Evolutionary conservation across 495 filamentous ascomycete species (phyloP).

Genomic region (Lophium mytilinum): DNA sequence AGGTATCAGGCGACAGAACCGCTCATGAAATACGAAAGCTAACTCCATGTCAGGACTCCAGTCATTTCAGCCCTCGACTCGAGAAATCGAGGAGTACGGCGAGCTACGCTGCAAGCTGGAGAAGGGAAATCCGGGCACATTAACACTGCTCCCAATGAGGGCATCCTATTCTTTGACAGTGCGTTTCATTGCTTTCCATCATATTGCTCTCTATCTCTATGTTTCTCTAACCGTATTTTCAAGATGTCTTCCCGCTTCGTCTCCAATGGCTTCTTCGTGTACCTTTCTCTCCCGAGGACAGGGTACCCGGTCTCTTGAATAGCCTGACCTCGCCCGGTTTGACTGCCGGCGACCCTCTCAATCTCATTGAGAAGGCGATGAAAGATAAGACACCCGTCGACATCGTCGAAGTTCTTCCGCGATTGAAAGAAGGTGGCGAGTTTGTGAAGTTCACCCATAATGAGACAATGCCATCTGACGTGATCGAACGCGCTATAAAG

Average conservation of each 20-base stretch:
- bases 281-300: constrained; percentile 47
- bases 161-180: constrained; percentile 88
- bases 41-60: background rate
- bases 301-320: constrained; percentile 52
- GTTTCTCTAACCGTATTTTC: background rate
- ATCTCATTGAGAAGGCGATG: constrained; percentile 38
- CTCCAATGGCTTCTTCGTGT: constrained; percentile 58
- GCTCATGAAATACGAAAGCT: background rate
- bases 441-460: constrained; percentile 80
- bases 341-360: constrained; percentile 55
- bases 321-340: constrained; percentile 51
- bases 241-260: constrained; percentile 78
- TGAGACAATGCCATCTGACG: constrained; percentile 41
- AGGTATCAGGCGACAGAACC: background rate
- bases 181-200: constrained; percentile 25
- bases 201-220: background rate
- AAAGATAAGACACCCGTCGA: constrained; percentile 45
- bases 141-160: constrained; percentile 57
- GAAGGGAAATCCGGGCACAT: constrained; percentile 70
- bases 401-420: constrained; percentile 70
- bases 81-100: background rate
- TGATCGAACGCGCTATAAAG: constrained; percentile 51
- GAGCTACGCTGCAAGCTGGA: constrained; percentile 31
- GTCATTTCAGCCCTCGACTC: background rate
- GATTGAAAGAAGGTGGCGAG: constrained; percentile 84